Evolutionary conservation across 768 basidiomycete species (phyloP), one percentile per base, ranked within the genome.

Genomic region (Leucosporidium creatinivorum): DNA sequence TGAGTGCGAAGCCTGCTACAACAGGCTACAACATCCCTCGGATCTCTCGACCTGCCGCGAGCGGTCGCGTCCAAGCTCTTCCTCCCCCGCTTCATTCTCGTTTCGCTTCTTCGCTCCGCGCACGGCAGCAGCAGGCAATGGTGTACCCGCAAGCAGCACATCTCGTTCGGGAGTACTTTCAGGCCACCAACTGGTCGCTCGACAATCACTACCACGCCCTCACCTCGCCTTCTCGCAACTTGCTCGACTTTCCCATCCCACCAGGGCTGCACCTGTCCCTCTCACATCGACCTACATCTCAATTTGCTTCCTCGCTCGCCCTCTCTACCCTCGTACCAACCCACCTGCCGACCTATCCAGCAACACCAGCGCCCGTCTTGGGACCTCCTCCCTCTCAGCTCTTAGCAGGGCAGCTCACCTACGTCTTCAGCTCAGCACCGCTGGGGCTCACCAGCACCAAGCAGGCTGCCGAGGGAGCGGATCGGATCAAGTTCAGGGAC

Each of bases 161-260:
- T 80, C 87, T 97, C 65, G 82, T 97, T 48, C 87, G 88, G 70
- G 87, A 83, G 77, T 97, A 94, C 79, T 93, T 91, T 81, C 84
- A 85, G 72, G 86, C 86, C n/a, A 96, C 91, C 39, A 89, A 91
- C 69, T 98, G 94, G 94, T 93, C 92, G 1, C 91, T 94, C 77
- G 93, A 97, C 79, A 94, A 94, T 75, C 81, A 94, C 26, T 97
- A 91, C 75, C 85, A 88, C 3, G 91, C 93, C 72, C 74, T 98
- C 54, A 96, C 91, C 1, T 85, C 90, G 63, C 89, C 91, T 47
- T 94, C 93, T 2, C 25, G 77, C 91, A 92, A 92, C 26, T 85
- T 94, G 73, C 85, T 97, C 68, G 93, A 98, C 80, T 97, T 98
- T 76, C 84, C 83, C 33, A 86, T 94, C 56, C 93, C 93, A 7